Conservation (phyloP, 2,329 filamentous ascomycete species). For the Trichoderma pleuroti region DNA sequence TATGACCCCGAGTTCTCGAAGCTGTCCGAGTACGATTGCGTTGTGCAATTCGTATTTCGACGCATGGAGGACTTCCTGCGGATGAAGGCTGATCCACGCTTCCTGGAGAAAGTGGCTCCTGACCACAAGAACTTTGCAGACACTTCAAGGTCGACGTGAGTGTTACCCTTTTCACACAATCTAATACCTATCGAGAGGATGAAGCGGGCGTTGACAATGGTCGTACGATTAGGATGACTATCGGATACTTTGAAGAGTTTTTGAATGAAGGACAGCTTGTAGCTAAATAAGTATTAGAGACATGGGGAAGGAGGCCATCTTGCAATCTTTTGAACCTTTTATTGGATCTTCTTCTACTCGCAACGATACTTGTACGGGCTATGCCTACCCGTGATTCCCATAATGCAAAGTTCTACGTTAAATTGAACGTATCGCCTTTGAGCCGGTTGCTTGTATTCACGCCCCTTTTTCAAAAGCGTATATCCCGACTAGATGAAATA, state of each 20-base stretch:
- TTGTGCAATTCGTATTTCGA: conserved; percentile 18
- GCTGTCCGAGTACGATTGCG: conserved; percentile 18
- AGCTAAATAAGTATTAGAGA: not conserved
- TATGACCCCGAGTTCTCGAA: conserved; percentile 19
- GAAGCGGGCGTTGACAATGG: not conserved
- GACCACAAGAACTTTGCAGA: conserved; percentile 20
- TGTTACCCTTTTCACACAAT: not conserved
- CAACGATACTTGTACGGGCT: not conserved
- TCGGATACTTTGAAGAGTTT: conserved; percentile 19
- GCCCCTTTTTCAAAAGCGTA: not conserved
- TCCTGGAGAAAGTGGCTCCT: conserved; percentile 12
- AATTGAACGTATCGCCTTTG: not conserved
- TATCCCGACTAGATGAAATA: not conserved
- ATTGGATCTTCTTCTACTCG: not conserved
- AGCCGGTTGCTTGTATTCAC: not conserved
- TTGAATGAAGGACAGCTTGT: conserved; percentile 10
- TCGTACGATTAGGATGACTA: conserved; percentile 8
- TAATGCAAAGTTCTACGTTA: not conserved
- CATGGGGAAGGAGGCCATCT: not conserved
- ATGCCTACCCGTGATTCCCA: not conserved
- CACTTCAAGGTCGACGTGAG: conserved; percentile 15
- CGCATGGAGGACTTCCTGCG: conserved; percentile 13
- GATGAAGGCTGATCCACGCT: conserved; percentile 19
- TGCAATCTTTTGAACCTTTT: not conserved
- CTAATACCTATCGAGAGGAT: not conserved